A percentile compares a stretch with the other conserved stretches of the same genome.
Evolutionary conservation across 768 basidiomycete genomes (phyloP).

Genomic region (Lactarius indigo): DNA sequence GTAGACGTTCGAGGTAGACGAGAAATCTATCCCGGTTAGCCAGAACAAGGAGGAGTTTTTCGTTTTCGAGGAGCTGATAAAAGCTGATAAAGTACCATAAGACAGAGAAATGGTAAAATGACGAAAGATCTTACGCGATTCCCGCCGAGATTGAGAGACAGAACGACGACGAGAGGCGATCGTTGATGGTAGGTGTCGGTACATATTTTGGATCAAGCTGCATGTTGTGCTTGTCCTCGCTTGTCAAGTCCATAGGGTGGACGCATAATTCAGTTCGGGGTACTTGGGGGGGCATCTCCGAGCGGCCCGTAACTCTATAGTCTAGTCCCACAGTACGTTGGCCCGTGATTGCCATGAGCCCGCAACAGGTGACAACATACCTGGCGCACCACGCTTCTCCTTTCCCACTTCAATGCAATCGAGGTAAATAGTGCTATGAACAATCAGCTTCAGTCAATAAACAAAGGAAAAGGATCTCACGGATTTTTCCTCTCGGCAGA

Average conservation of each 20-base stretch:
- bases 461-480: not conserved
- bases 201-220: constrained; percentile 5
- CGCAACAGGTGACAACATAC: not conserved
- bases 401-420: not conserved
- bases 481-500: not conserved
- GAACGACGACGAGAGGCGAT: not conserved
- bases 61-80: constrained; percentile 14
- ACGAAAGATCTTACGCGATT: not conserved
- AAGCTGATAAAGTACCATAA: constrained; percentile 4
- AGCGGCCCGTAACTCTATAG: constrained; percentile 4
- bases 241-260: constrained; percentile 1
- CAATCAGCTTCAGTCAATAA: not conserved
- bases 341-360: not conserved
- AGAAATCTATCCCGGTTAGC: not conserved
- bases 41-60: constrained; percentile 17
- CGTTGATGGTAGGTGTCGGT: not conserved
- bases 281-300: not conserved
- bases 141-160: not conserved
- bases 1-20: constrained; percentile 17
- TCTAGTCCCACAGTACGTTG: too few relatives aligned
- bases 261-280: not conserved
- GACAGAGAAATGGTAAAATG: not conserved
- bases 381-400: not conserved
- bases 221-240: constrained; percentile 12
- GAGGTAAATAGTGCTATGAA: not conserved